These are phyloP conservation scores for Amanita subjunquillea DNA, from an alignment of 768 basidiomycete genomes.

Conservation along the genomic window DNA sequence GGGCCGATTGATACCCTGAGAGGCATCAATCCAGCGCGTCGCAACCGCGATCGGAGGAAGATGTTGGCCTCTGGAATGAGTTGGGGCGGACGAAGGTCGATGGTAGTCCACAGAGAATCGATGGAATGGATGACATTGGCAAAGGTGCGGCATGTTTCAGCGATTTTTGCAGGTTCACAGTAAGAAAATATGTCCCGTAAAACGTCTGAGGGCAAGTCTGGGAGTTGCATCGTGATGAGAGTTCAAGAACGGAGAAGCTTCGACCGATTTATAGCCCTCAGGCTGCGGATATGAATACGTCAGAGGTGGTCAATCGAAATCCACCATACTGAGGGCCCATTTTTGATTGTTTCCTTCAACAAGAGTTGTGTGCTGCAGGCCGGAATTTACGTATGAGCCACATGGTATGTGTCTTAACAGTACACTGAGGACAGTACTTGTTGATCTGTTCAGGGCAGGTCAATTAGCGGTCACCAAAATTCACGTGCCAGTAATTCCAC, in stretches of 20 bases:
- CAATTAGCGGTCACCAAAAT: not conserved
- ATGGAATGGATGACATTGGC: not conserved
- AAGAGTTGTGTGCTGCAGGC: too few relatives aligned
- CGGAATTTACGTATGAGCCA: not conserved
- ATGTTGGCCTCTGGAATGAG: not conserved
- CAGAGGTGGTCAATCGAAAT: too few relatives aligned
- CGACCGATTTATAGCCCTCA: not conserved
- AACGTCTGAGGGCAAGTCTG: not conserved
- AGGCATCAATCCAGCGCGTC: not conserved
- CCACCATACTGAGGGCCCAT: too few relatives aligned
- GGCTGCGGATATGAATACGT: not conserved
- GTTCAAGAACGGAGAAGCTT: not conserved
- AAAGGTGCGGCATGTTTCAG: not conserved
- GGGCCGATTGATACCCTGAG: not conserved
- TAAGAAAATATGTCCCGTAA: not conserved
- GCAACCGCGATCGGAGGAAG: not conserved
- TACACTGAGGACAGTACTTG: not conserved
- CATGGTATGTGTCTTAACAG: not conserved
- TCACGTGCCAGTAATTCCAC: not conserved
- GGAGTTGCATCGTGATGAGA: not conserved
- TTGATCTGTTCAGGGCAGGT: conserved; percentile 1
- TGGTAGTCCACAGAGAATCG: not conserved
- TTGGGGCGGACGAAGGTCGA: not conserved
- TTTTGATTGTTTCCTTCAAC: too few relatives aligned
- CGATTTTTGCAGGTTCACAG: not conserved